Percentiles rank a stretch among this genome's conserved stretches.
Conservation (phyloP, 805 yeast species). For the Suhomyces tanzawaensis region DNA sequence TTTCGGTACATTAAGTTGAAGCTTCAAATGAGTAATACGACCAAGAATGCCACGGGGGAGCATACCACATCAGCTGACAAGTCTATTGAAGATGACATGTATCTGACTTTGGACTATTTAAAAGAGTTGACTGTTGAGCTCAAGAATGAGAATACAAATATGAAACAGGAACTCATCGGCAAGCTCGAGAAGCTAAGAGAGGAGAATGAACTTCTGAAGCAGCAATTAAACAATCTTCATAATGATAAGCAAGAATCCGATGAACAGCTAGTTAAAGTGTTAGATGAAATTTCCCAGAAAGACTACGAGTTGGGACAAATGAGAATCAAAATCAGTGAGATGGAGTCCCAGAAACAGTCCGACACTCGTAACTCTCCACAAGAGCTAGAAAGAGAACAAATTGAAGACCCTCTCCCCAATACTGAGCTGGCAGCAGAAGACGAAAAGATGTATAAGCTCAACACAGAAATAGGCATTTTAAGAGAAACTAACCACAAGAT, state of each 20-base stretch:
- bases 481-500: conserved; percentile 20
- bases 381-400: neutral
- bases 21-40: conserved; percentile 4
- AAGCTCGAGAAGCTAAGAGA: conserved; percentile 11
- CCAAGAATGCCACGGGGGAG: neutral
- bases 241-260: conserved; percentile 10
- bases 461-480: conserved; percentile 16
- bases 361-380: no score
- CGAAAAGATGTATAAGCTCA: conserved; percentile 12
- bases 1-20: conserved; percentile 19
- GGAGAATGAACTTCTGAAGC: conserved; percentile 9
- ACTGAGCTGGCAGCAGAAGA: conserved; percentile 5
- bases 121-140: neutral
- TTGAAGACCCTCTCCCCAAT: neutral
- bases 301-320: conserved; percentile 21
- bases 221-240: conserved; percentile 5
- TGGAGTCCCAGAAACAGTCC: conserved; percentile 6
- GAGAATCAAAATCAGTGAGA: conserved; percentile 12
- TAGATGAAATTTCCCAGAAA: conserved; percentile 20
- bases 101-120: conserved; percentile 7
- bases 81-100: neutral
- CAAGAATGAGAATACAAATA: neutral
- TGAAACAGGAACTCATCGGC: neutral
- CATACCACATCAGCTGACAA: neutral
- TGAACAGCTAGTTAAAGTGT: conserved; percentile 10